Percentiles rank a stretch among this genome's conserved stretches.
phyloP scores from a whole-genome alignment of 306 rosid genomes.

The Senna siamea region DNA sequence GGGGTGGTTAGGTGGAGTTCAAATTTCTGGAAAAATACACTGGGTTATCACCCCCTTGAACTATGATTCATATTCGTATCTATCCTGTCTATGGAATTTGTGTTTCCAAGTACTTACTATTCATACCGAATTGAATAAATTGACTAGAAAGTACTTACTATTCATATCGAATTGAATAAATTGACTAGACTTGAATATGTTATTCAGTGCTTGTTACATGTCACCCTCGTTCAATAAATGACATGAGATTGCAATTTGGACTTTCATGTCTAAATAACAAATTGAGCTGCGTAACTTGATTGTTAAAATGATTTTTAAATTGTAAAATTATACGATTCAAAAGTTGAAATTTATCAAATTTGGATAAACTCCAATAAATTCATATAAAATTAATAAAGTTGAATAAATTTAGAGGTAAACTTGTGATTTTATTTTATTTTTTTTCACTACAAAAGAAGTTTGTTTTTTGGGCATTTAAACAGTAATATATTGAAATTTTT shows the following conservation, averaged over 20 bases:
- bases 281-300: background rate
- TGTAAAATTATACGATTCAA: too few relatives aligned
- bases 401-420: too few relatives aligned
- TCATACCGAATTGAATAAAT: background rate
- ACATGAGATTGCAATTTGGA: background rate
- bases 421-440: too few relatives aligned
- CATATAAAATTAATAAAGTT: too few relatives aligned
- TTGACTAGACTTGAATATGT: background rate
- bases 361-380: too few relatives aligned
- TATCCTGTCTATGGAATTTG: background rate
- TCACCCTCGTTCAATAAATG: background rate
- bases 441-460: too few relatives aligned
- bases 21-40: constrained; percentile 23
- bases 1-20: constrained; percentile 35
- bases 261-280: background rate
- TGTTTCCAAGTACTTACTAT: background rate
- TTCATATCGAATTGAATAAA: background rate
- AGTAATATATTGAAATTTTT: too few relatives aligned
- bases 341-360: too few relatives aligned
- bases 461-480: too few relatives aligned
- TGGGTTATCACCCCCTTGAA: background rate
- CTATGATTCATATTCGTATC: background rate
- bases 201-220: background rate
- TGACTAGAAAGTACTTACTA: background rate
- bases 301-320: too few relatives aligned